Conservation (phyloP, 2,329 filamentous ascomycete species). For the Zasmidium angulare region DNA sequence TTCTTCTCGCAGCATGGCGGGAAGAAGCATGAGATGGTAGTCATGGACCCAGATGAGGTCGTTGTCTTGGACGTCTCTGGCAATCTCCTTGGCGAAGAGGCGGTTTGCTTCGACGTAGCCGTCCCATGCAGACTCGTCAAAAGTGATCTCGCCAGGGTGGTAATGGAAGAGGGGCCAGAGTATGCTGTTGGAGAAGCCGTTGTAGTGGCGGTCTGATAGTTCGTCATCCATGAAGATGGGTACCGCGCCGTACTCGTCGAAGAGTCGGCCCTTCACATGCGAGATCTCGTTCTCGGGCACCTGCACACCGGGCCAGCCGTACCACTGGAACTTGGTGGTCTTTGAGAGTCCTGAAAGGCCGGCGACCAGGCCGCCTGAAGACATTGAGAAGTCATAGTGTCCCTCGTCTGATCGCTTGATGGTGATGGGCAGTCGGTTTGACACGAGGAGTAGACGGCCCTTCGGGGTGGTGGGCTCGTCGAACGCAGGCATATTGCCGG, state of each 20-base stretch:
- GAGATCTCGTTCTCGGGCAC: conserved; percentile 80
- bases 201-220: conserved; percentile 92
- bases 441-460: conserved; percentile 74
- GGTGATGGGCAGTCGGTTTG: conserved; percentile 92
- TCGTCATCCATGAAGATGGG: conserved; percentile 94
- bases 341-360: conserved; percentile 89
- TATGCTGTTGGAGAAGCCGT: conserved; percentile 97
- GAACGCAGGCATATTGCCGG: conserved; percentile 32
- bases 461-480: conserved; percentile 35
- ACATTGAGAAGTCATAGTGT: conserved; percentile 92
- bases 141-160: conserved; percentile 96
- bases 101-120: conserved; percentile 92
- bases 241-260: conserved; percentile 83
- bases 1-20: conserved; percentile 90
- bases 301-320: conserved; percentile 94
- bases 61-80: conserved; percentile 84
- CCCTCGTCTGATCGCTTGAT: conserved; percentile 93
- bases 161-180: conserved; percentile 99
- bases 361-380: conserved; percentile 91
- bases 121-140: conserved; percentile 91
- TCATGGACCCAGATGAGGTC: conserved; percentile 98
- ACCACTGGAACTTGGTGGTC: conserved; percentile 95
- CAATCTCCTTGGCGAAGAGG: conserved; percentile 84
- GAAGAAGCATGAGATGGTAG: conserved; percentile 96
- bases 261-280: conserved; percentile 72